These are phyloP conservation scores for Atalantia buxifolia DNA, from an alignment of 345 rosid species.

Conservation along the genomic window DNA sequence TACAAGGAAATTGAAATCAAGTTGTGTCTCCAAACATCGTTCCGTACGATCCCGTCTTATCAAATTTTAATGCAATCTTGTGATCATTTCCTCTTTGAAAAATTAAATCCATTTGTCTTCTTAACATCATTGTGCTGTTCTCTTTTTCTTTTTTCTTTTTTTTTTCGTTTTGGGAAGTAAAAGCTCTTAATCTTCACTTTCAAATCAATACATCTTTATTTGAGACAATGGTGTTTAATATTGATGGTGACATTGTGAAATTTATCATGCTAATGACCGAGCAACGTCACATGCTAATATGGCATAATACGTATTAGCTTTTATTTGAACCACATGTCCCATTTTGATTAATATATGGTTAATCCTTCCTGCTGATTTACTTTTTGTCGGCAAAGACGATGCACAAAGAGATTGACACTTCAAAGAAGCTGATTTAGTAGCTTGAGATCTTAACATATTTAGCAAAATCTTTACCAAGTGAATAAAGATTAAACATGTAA, in stretches of 20 bases:
- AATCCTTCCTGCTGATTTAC: not conserved
- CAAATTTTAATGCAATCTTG: slow-evolving; percentile 17
- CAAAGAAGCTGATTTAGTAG: not conserved
- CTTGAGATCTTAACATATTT: not conserved
- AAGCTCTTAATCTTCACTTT: not conserved
- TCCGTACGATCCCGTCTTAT: not conserved
- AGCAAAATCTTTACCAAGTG: not conserved
- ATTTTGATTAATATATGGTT: not conserved
- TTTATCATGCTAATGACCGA: not conserved
- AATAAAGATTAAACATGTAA: too few relatives aligned
- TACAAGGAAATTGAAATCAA: slow-evolving; percentile 1
- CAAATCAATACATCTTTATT: not conserved
- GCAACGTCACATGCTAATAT: not conserved
- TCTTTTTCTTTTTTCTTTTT: too few relatives aligned
- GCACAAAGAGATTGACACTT: not conserved
- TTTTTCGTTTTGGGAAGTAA: not conserved
- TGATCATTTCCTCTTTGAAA: not conserved
- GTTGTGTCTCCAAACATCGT: not conserved
- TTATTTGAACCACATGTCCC: not conserved
- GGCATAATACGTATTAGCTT: not conserved
- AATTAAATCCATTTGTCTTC: not conserved
- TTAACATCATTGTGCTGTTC: not conserved
- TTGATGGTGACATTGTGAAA: not conserved
- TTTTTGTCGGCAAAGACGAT: not conserved
- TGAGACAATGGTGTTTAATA: not conserved